phyloP scores from a whole-genome alignment of 2,329 filamentous ascomycete species.

The Mycosphaerella sp. region DNA sequence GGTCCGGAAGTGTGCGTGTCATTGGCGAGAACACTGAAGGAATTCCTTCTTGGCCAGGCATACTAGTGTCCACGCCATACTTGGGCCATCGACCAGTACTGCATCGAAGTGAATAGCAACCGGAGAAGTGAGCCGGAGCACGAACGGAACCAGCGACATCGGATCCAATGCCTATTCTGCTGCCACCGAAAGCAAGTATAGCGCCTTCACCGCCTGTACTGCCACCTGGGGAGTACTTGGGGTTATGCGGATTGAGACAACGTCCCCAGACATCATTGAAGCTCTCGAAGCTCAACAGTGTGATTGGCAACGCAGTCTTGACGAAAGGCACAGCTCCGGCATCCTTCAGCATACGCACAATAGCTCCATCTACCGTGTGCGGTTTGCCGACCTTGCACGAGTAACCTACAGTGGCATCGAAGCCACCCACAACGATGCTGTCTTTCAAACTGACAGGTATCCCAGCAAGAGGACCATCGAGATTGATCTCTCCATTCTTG shows the following conservation, averaged over 20 bases:
- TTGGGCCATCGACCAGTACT: conserved; percentile 90
- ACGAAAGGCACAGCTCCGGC: conserved; percentile 84
- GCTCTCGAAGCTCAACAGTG: conserved; percentile 79
- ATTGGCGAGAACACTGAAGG: conserved; percentile 88
- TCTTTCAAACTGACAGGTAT: conserved; percentile 82
- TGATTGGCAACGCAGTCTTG: conserved; percentile 86
- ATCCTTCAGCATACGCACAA: conserved; percentile 73
- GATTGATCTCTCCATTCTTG: conserved; percentile 54
- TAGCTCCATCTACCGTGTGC: conserved; percentile 59
- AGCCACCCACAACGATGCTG: conserved; percentile 69
- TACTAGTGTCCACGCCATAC: conserved; percentile 73
- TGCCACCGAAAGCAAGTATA: conserved; percentile 71
- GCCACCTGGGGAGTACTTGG: conserved; percentile 79
- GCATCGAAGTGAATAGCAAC: conserved; percentile 80
- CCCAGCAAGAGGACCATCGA: conserved; percentile 76
- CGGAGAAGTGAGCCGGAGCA: conserved; percentile 80
- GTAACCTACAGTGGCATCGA: conserved; percentile 77
- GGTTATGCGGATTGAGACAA: conserved; percentile 74
- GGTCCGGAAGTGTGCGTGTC: conserved; percentile 75
- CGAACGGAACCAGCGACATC: conserved; percentile 88
- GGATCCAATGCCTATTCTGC: conserved; percentile 81
- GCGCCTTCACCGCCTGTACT: conserved; percentile 82
- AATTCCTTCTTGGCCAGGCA: conserved; percentile 88
- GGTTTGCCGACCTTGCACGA: conserved; percentile 66
- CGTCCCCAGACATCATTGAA: conserved; percentile 75